Conservation (phyloP, 2,329 filamentous ascomycete species). For the Neonectria coccinea region DNA sequence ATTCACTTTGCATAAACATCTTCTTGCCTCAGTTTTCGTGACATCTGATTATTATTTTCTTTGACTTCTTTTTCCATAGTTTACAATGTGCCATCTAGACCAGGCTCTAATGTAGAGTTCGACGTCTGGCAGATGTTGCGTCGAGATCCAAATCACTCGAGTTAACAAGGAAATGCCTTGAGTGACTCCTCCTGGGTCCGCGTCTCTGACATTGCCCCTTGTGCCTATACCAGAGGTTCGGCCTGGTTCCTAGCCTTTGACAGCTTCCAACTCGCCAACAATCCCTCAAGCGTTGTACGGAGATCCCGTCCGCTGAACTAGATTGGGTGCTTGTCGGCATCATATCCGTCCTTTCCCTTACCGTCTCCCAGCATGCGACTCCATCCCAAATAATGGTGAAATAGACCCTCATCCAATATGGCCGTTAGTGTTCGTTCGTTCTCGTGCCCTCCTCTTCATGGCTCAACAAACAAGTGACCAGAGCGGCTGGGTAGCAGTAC, state of each 20-base stretch:
- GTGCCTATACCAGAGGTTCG: conserved; percentile 20
- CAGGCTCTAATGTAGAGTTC: conserved; percentile 25
- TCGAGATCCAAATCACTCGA: conserved; percentile 26
- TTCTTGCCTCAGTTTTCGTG: conserved; percentile 14
- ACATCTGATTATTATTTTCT: conserved; percentile 39
- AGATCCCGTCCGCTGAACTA: conserved; percentile 48
- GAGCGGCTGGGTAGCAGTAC: conserved; percentile 1
- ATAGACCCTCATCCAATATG: conserved; percentile 44
- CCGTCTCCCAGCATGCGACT: conserved; percentile 39
- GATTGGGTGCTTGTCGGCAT: conserved; percentile 38
- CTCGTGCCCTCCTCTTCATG: conserved; percentile 37
- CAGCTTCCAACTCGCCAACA: conserved; percentile 22
- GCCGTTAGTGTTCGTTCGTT: conserved; percentile 43
- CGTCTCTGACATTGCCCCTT: conserved; percentile 31
- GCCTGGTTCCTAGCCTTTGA: conserved; percentile 32
- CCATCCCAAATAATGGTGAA: conserved; percentile 40
- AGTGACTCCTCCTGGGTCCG: conserved; percentile 21
- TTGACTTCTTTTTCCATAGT: conserved; percentile 39
- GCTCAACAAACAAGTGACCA: conserved; percentile 16
- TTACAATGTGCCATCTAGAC: conserved; percentile 39
- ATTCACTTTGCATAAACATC: conserved; percentile 44
- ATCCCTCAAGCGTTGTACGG: conserved; percentile 37
- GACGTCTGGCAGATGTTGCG: conserved; percentile 26
- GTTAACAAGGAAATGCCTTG: conserved; percentile 19
- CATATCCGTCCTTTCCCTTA: conserved; percentile 35